phyloP scores from a whole-genome alignment of 2,329 filamentous ascomycete genomes.

The Fusarium nanum region DNA sequence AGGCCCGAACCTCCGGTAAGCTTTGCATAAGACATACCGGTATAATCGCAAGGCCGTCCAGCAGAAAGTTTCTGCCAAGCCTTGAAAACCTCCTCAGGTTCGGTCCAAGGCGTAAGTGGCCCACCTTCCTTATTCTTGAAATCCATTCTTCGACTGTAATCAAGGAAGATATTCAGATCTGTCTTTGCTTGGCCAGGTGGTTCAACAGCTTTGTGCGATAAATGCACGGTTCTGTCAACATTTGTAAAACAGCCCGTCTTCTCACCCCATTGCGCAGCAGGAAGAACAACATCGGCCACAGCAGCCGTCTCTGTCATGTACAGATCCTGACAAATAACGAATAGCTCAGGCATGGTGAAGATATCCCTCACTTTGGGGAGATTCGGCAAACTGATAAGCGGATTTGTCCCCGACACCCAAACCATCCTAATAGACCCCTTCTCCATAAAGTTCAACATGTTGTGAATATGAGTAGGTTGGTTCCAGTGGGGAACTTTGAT shows the following conservation, averaged over 20 bases:
- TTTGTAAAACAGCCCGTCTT: background rate
- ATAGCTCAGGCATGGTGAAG: background rate
- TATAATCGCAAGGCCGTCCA: background rate
- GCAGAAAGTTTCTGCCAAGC: background rate
- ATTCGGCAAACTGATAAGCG: background rate
- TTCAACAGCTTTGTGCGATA: background rate
- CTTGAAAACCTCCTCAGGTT: background rate
- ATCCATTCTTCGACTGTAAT: background rate
- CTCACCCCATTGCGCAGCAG: background rate
- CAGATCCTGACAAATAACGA: background rate
- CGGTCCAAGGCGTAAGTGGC: background rate
- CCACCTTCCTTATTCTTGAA: background rate
- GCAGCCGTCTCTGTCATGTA: background rate
- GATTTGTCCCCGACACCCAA: background rate
- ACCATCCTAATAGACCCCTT: slow-evolving; percentile 1
- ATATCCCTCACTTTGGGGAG: background rate
- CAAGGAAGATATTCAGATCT: background rate
- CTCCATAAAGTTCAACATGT: background rate
- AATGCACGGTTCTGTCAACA: background rate
- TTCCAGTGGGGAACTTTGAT: slow-evolving; percentile 1
- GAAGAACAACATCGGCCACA: background rate
- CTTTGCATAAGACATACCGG: background rate
- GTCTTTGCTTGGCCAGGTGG: background rate
- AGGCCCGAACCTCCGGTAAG: background rate
- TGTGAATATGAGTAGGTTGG: background rate